Evolutionary conservation across 768 basidiomycete genomes (phyloP).

Genomic region (Xerocomus potaroensis): DNA sequence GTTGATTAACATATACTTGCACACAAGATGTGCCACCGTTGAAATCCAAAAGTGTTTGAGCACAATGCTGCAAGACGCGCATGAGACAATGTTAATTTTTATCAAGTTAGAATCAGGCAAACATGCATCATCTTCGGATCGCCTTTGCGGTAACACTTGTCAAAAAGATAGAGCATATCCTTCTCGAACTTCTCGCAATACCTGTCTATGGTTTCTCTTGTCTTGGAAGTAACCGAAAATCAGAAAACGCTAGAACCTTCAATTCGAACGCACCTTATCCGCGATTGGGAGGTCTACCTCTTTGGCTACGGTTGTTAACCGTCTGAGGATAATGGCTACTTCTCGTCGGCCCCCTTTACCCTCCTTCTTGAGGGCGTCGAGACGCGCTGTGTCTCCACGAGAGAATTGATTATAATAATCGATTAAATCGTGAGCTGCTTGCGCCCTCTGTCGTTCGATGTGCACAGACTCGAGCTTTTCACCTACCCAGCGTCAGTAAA

Average conservation of each 20-base stretch:
- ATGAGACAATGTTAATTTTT: constrained; percentile 9
- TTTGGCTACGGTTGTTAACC: constrained; percentile 83
- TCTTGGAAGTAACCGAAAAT: constrained; percentile 40
- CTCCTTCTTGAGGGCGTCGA: constrained; percentile 79
- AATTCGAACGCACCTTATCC: constrained; percentile 55
- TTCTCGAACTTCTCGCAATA: constrained; percentile 99
- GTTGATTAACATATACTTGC: constrained; percentile 98
- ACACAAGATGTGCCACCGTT: constrained; percentile 97
- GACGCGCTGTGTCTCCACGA: constrained; percentile 67
- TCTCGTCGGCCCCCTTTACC: constrained; percentile 85
- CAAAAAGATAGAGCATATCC: constrained; percentile 95
- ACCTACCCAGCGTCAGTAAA: constrained; percentile 41
- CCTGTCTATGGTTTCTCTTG: constrained; percentile 87
- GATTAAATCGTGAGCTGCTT: constrained; percentile 90
- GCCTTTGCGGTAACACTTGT: constrained; percentile 91
- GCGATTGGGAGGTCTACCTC: constrained; percentile 87
- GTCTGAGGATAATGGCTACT: constrained; percentile 81
- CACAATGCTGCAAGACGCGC: constrained; percentile 73
- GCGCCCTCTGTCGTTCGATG: constrained; percentile 85
- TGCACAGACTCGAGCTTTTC: constrained; percentile 96
- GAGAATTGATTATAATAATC: constrained; percentile 93
- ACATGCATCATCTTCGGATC: constrained; percentile 99
- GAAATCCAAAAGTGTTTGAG: constrained; percentile 94
- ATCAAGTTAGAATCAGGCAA: constrained; percentile 26
- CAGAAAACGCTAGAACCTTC: not conserved